phyloP scores from a whole-genome alignment of 148 eudicot species.

The Amaranthus hypochondriacus region DNA sequence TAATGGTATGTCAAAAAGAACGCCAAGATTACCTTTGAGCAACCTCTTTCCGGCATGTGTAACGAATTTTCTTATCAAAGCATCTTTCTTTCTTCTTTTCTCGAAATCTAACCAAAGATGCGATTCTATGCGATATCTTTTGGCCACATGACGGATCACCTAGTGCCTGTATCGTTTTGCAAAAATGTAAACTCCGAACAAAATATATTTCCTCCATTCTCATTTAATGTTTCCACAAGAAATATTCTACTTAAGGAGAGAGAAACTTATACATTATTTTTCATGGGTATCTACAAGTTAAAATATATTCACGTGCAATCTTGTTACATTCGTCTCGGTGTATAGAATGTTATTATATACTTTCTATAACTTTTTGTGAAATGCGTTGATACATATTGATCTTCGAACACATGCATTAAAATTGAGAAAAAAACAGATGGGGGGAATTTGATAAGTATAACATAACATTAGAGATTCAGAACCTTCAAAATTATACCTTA shows the following conservation, averaged over 20 bases:
- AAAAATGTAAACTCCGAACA: background rate
- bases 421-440: too few relatives aligned
- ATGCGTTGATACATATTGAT: too few relatives aligned
- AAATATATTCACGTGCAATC: too few relatives aligned
- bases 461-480: background rate
- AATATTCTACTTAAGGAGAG: too few relatives aligned
- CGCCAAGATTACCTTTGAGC: constrained; percentile 26
- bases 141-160: constrained; percentile 26
- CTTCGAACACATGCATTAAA: too few relatives aligned
- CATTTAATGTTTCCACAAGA: too few relatives aligned
- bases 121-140: constrained; percentile 26
- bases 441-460: background rate
- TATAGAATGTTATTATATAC: too few relatives aligned
- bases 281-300: too few relatives aligned
- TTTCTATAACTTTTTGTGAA: too few relatives aligned
- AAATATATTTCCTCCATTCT: too few relatives aligned
- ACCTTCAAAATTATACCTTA: constrained; percentile 23
- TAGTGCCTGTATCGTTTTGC: constrained; percentile 23
- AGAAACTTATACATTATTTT: too few relatives aligned
- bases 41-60: constrained; percentile 38
- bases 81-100: constrained; percentile 38
- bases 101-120: constrained; percentile 33
- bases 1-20: background rate
- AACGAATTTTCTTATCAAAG: constrained; percentile 33
- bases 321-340: too few relatives aligned